Conservation (phyloP, 805 yeast genomes). For the Teunomyces funiuensis region DNA sequence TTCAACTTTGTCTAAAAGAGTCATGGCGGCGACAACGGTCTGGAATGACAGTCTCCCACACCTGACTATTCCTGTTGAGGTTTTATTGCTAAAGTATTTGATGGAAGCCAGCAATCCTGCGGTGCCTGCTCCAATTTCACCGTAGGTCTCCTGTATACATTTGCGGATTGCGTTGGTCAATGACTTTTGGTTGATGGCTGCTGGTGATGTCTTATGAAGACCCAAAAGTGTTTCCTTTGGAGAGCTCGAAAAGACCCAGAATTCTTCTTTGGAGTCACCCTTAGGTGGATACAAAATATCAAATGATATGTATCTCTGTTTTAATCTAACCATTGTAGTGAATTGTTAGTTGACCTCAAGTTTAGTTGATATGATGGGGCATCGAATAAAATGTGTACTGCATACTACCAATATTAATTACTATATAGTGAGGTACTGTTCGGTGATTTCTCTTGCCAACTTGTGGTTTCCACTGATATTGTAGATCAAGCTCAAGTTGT, state of each 20-base stretch:
- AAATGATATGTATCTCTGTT: conserved; percentile 80
- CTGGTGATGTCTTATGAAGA: conserved; percentile 53
- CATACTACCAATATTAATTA: not conserved
- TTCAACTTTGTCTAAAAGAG: conserved; percentile 52
- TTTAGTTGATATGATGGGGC: not conserved
- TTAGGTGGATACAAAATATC: conserved; percentile 69
- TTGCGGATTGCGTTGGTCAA: conserved; percentile 55
- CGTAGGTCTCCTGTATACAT: conserved; percentile 63
- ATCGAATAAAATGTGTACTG: not conserved
- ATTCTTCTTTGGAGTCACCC: conserved; percentile 13
- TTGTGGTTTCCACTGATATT: conserved; percentile 69
- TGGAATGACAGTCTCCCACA: conserved; percentile 67
- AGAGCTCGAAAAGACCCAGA: conserved; percentile 23
- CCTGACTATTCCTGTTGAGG: conserved; percentile 82
- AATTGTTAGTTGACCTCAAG: not conserved
- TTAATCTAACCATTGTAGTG: conserved; percentile 75
- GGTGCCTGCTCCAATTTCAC: conserved; percentile 74
- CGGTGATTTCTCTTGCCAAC: conserved; percentile 64
- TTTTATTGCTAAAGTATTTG: conserved; percentile 77
- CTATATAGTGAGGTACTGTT: conserved; percentile 57
- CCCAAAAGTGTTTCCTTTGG: conserved; percentile 41
- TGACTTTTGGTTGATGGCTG: conserved; percentile 46
- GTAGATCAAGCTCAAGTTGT: conserved; percentile 76
- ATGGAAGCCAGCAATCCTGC: conserved; percentile 59
- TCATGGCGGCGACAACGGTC: conserved; percentile 64